Evolutionary conservation across 768 basidiomycete species (phyloP).

Genomic region (Austroboletus eburneus): DNA sequence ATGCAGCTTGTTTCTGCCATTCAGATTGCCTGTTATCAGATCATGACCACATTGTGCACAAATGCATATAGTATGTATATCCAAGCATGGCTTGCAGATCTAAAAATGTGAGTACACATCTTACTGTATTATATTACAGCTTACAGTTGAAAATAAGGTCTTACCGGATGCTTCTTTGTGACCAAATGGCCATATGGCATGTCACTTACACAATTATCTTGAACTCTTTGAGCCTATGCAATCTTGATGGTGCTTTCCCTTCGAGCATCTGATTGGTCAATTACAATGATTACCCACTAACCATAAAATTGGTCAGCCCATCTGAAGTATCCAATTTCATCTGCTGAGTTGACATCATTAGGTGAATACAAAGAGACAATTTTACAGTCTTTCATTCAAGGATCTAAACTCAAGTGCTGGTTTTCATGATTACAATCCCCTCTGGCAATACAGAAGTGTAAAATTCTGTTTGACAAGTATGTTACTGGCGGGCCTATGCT

Average conservation of each 20-base stretch:
- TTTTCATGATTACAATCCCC: conserved; percentile 2
- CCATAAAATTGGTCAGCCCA: conserved; percentile 21
- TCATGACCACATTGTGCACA: conserved; percentile 5
- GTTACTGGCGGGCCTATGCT: not conserved
- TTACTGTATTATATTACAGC: conserved; percentile 16
- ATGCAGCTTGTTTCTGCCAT: conserved; percentile 29
- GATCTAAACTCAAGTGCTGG: conserved; percentile 11
- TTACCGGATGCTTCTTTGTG: too few relatives aligned
- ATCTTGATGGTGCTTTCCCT: conserved; percentile 39
- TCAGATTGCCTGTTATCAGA: conserved; percentile 12
- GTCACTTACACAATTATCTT: conserved; percentile 33
- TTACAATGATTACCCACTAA: conserved; percentile 35
- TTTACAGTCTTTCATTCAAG: conserved; percentile 11
- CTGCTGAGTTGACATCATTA: not conserved
- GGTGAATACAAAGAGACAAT: conserved; percentile 9
- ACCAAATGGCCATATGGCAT: conserved; percentile 30
- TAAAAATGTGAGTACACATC: too few relatives aligned
- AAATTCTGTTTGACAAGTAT: conserved; percentile 1
- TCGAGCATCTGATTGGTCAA: conserved; percentile 34
- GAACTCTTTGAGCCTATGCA: conserved; percentile 32
- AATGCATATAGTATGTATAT: too few relatives aligned
- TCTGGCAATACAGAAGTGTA: conserved; percentile 3
- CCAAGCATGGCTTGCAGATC: too few relatives aligned
- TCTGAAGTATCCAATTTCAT: conserved; percentile 4
- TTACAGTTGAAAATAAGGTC: conserved; percentile 12